phyloP scores from a whole-genome alignment of 345 rosid species.

The Populus deltoides region DNA sequence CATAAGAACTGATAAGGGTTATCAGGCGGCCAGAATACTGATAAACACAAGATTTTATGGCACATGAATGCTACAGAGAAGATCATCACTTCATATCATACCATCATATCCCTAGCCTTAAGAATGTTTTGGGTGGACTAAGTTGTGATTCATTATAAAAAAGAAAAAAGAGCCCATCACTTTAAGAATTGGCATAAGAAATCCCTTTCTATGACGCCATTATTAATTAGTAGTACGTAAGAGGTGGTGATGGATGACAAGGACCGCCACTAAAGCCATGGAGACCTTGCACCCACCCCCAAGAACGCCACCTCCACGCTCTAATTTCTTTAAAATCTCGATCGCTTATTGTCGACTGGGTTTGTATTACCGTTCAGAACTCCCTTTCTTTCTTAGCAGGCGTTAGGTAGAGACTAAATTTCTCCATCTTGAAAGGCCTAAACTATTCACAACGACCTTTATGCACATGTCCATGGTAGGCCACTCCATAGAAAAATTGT shows the following conservation, averaged over 20 bases:
- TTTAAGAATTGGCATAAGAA: background rate
- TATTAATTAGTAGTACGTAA: constrained; percentile 14
- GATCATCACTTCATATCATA: no score
- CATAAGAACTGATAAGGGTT: no score
- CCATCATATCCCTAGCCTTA: no score
- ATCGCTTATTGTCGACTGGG: background rate
- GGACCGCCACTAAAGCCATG: constrained; percentile 28
- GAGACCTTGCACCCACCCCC: background rate
- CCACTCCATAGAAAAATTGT: background rate
- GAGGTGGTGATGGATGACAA: constrained; percentile 12
- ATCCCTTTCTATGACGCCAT: constrained; percentile 19
- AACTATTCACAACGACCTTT: background rate
- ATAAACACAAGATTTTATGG: no score
- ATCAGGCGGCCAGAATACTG: no score
- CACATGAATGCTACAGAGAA: no score
- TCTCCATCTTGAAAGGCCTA: background rate
- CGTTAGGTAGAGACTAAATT: background rate
- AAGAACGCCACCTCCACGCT: background rate
- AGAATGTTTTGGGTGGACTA: no score
- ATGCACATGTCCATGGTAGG: background rate
- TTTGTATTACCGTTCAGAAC: background rate
- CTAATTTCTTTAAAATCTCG: background rate
- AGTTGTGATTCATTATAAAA: background rate
- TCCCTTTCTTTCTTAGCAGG: background rate
- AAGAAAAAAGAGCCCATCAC: background rate